These are phyloP conservation scores for Penicillium crustosum DNA, from an alignment of 2,329 filamentous ascomycete genomes.

Conservation along the genomic window DNA sequence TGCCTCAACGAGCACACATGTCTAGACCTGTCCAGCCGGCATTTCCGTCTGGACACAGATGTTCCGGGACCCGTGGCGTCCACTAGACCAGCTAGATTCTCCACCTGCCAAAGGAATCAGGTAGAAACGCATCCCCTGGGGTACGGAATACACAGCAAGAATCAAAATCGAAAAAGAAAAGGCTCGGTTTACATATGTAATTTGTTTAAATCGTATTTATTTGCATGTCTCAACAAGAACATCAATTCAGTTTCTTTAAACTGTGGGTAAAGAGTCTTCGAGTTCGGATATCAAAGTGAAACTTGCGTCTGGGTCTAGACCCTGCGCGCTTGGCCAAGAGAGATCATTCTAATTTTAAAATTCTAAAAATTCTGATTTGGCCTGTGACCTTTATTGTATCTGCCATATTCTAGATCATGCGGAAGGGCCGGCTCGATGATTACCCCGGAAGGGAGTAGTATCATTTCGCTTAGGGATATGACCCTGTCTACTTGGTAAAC, in stretches of 20 bases:
- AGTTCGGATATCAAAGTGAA: constrained; percentile 4
- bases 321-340: background rate
- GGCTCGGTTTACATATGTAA: too few relatives aligned
- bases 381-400: background rate
- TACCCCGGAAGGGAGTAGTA: background rate
- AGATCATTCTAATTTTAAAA: constrained; percentile 6
- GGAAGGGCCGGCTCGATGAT: background rate
- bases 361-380: constrained; percentile 3
- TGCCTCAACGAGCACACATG: background rate
- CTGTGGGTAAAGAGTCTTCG: background rate
- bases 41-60: background rate
- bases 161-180: background rate
- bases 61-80: constrained; percentile 21
- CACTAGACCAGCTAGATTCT: constrained; percentile 16
- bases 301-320: constrained; percentile 10
- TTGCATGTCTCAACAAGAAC: background rate
- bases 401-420: background rate
- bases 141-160: background rate
- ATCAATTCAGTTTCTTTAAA: background rate
- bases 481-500: background rate
- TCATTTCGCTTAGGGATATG: background rate
- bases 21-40: constrained; percentile 3
- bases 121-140: constrained; percentile 13
- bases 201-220: background rate
- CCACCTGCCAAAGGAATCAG: constrained; percentile 15